These are phyloP conservation scores for Solanum rostratum DNA, from an alignment of 257 asterid genomes.

Conservation along the genomic window DNA sequence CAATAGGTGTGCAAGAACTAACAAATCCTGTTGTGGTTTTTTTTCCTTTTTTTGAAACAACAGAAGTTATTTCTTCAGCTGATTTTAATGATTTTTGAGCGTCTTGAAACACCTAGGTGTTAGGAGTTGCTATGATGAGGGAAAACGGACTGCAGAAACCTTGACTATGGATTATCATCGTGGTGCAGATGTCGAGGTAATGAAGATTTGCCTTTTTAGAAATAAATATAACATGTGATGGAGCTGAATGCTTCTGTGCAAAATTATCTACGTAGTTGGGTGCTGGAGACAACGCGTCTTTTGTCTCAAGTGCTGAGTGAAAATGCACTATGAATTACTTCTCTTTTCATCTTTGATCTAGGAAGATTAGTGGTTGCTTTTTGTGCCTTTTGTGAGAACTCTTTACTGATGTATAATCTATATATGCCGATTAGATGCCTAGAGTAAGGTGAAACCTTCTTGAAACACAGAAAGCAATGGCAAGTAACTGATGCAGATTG, in stretches of 20 bases:
- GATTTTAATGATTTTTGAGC: background rate
- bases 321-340: background rate
- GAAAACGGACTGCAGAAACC: slow-evolving; percentile 89
- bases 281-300: background rate
- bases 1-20: slow-evolving; percentile 47
- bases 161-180: slow-evolving; percentile 98
- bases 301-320: background rate
- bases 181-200: slow-evolving; percentile 83
- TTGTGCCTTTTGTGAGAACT: background rate
- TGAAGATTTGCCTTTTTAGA: background rate
- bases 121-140: slow-evolving; percentile 94
- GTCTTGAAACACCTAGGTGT: slow-evolving; percentile 36
- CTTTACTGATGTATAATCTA: background rate
- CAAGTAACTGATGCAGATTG: background rate
- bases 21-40: background rate
- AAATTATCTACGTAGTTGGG: background rate
- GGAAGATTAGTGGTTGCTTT: background rate
- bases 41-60: background rate
- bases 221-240: background rate
- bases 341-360: background rate
- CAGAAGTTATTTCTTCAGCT: background rate
- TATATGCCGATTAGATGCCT: background rate
- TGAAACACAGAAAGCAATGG: background rate
- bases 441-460: background rate
- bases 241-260: background rate